Evolutionary conservation across 1,284 basidiomycete genomes (phyloP), one percentile per base, ranked within the genome.

Genomic region (Polyporus tsugae): DNA sequence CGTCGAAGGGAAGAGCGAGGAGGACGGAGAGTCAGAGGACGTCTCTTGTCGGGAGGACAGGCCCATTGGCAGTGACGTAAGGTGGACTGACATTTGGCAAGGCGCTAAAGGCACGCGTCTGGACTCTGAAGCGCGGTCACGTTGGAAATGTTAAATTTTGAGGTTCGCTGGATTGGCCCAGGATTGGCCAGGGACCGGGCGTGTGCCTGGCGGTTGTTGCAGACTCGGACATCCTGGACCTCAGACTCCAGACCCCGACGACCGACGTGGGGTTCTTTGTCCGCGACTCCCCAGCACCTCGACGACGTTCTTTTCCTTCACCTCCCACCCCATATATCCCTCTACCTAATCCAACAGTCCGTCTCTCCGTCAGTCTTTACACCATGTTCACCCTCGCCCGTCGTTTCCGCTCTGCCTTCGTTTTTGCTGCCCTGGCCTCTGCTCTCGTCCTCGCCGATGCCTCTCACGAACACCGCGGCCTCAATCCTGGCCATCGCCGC

Each of bases 321-420:
- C 35, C 29, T 10, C 35, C 19, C 35, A 10, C 13, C 13, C 22
- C 29, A 29, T 53, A 29, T 22, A 39, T 25, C 22, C 57, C 36
- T 9, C 33, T 3, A 19, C 57, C 57, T 22, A 58, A n/a, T 39
- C 39, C 58, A 59, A 39, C 11, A 41, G 11, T 6, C 63, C 39
- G 35, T 25, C 62, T 46, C 55, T 55, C 62, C 46, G 61, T 52
- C 65, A 38, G 49, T 62, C 64, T n/a, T 60, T 62, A 63, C 63
- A 44, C 52, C 67, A 72, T 72, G 70, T 66, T 65, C 42, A 25
- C 62, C 52, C 25, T 69, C 63, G 65, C 67, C 69, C 49, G 64
- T 71, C 66, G 44, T 69, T 71, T 69, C 66, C 67, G 63, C 25
- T 58, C 60, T 44, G 68, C 72, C 19, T 58, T 73, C 69, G 22